phyloP scores from a whole-genome alignment of 2,329 filamentous ascomycete genomes.

The Beauveria rudraprayagi region DNA sequence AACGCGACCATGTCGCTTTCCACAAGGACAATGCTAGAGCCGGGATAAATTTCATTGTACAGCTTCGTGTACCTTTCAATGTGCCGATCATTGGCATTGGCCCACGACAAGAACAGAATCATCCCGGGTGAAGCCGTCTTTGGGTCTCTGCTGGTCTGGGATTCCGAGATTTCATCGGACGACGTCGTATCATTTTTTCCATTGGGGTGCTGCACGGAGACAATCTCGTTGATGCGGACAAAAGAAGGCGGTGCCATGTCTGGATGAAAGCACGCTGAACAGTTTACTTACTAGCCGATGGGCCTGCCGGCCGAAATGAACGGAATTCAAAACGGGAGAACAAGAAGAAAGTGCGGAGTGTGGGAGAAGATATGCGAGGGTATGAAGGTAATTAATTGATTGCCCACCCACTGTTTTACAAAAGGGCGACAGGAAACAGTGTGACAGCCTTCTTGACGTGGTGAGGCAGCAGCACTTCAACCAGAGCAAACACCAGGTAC shows the following conservation, averaged over 20 bases:
- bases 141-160: not conserved
- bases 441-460: too few species aligned
- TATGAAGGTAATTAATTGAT: too few species aligned
- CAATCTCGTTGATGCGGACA: not conserved
- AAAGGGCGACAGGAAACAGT: too few species aligned
- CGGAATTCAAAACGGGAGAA: too few species aligned
- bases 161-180: too few species aligned
- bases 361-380: too few species aligned
- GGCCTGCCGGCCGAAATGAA: too few species aligned
- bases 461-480: too few species aligned
- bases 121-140: not conserved
- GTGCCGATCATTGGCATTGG: not conserved
- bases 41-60: not conserved
- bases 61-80: not conserved
- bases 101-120: not conserved
- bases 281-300: too few species aligned
- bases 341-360: too few species aligned
- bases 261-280: not conserved
- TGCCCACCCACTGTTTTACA: too few species aligned
- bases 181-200: not conserved
- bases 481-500: too few species aligned
- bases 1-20: not conserved
- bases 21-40: not conserved
- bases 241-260: not conserved
- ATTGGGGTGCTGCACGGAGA: not conserved